These are phyloP conservation scores for Castanea sativa DNA, from an alignment of 306 rosid genomes.

Conservation along the genomic window DNA sequence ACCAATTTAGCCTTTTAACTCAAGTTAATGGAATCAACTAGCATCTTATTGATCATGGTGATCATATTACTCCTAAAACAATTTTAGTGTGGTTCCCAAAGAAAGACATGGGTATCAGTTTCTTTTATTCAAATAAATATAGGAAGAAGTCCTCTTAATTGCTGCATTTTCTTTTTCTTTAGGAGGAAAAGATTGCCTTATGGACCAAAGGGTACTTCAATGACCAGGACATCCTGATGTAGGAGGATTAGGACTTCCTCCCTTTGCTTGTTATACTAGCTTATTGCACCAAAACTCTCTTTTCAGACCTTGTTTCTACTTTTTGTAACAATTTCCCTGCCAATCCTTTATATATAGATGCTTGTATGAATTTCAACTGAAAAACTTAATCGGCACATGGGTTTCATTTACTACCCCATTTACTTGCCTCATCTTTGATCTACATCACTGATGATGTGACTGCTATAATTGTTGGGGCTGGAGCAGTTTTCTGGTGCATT, in stretches of 20 bases:
- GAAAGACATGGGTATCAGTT: neutral
- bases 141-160: neutral
- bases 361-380: neutral
- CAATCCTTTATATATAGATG: neutral
- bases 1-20: neutral
- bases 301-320: neutral
- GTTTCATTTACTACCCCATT: neutral
- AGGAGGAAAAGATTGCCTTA: slow-evolving; percentile 6
- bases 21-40: neutral
- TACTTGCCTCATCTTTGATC: neutral
- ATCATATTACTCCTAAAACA: neutral
- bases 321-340: neutral
- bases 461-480: neutral
- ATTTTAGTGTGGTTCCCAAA: neutral
- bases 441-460: neutral
- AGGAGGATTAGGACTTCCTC: neutral
- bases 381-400: neutral
- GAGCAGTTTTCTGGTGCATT: neutral
- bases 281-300: neutral
- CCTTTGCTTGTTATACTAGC: neutral
- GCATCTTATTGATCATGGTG: neutral
- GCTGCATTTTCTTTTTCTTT: neutral
- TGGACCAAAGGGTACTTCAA: neutral
- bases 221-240: slow-evolving; percentile 3
- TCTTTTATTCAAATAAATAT: neutral